These are phyloP conservation scores for Ochetophila trinervis DNA, from an alignment of 306 rosid species.

Conservation along the genomic window DNA sequence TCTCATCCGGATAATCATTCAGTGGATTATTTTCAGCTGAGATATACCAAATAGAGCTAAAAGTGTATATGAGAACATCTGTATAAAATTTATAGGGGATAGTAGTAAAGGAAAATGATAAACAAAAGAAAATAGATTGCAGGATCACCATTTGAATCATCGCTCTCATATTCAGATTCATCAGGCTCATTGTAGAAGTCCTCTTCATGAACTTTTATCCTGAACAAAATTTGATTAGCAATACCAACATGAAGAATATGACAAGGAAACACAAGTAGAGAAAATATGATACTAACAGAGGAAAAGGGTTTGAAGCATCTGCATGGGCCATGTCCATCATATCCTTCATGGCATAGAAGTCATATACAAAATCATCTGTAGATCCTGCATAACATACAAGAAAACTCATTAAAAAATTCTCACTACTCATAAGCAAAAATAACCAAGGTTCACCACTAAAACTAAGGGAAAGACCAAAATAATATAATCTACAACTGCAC, in stretches of 20 bases:
- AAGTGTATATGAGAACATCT: background rate
- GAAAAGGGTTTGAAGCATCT: constrained; percentile 48
- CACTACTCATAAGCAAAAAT: constrained; percentile 16
- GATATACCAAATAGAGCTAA: constrained; percentile 22
- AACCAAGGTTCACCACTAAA: constrained; percentile 9
- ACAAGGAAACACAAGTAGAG: constrained; percentile 11
- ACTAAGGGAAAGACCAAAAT: constrained; percentile 1
- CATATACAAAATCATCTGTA: constrained; percentile 76
- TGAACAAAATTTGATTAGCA: constrained; percentile 25
- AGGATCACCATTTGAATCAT: constrained; percentile 82
- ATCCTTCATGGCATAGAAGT: constrained; percentile 62
- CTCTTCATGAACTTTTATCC: constrained; percentile 86
- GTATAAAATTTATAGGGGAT: background rate
- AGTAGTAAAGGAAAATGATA: too few species aligned
- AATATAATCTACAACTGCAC: too few species aligned
- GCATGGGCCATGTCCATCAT: constrained; percentile 32
- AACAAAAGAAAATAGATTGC: constrained; percentile 5
- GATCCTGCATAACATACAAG: constrained; percentile 22
- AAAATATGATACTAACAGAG: constrained; percentile 52
- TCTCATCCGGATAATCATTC: constrained; percentile 83
- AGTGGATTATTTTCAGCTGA: constrained; percentile 69
- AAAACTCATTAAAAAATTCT: constrained; percentile 20
- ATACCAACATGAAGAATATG: constrained; percentile 21
- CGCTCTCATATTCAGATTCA: constrained; percentile 57
- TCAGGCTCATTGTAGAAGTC: constrained; percentile 63